Evolutionary conservation across 805 yeast genomes (phyloP), one percentile per base, ranked within the genome.

Genomic region (Schwanniomyces yamadae): DNA sequence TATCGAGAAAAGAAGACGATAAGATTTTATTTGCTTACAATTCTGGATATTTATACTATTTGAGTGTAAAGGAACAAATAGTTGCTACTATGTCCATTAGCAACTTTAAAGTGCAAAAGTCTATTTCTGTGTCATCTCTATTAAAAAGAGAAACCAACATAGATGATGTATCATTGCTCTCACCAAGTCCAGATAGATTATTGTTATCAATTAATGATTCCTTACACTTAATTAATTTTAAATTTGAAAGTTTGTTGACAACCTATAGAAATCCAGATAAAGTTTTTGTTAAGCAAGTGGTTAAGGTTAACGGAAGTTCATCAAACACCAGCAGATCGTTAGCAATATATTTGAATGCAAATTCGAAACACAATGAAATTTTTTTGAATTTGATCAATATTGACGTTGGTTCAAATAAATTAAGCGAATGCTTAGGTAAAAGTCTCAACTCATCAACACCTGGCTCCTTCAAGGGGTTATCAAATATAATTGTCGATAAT

Each of bases 351-450:
- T 55, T 72, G 31, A 56, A 68, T 35, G 60, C 59, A 35, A 69
- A 69, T 37, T 50, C 55, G 8, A 69, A 65, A 40, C 71, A 72
- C 40, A 71, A 72, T 34, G 61, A 61, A 30, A 63, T 70, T 23
- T 59, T 65, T 27, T 54, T 77, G 36, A 67, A 71, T 42, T 57
- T 73, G 36, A 55, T 73, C 36, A 66, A 70, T 33, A 57, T 82
- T 24, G 77, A 81, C 41, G 77, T 80, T 23, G 95, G 93, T 4
- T 61, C 75, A 23, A 85, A 86, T 48, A 76, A 75, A 33, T 66
- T 86, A 40, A 74, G 77, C 40, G 89, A 84, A 47, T 77, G 85
- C 9, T 54, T 86, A 19, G 90, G 90, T 18, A 83, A 79, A 50
- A 75, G 82, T 24, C 63, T 79, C 28, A 26, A 35, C 13, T 27